These are phyloP conservation scores for Huntiella moniliformis DNA, from an alignment of 2,329 filamentous ascomycete species.

Conservation along the genomic window DNA sequence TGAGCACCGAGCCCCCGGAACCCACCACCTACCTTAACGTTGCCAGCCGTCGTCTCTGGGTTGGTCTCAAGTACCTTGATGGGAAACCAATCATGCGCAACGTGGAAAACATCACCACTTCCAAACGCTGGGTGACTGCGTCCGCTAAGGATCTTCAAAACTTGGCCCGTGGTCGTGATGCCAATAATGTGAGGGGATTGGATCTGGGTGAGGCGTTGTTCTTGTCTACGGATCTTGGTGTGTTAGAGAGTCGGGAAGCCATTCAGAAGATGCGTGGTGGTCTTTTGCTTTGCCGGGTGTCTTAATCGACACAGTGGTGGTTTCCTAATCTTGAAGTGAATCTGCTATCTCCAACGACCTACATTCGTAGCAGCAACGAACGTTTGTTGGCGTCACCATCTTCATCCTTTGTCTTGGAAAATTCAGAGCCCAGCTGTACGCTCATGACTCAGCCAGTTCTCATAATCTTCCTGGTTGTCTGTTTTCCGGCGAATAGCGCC, in stretches of 20 bases:
- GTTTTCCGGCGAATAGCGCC: neutral
- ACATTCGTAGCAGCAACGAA: too few relatives aligned
- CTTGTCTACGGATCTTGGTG: slow-evolving; percentile 55
- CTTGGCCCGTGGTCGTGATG: slow-evolving; percentile 49
- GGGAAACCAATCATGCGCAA: slow-evolving; percentile 58
- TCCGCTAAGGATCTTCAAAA: slow-evolving; percentile 40
- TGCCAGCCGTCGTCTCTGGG: slow-evolving; percentile 58
- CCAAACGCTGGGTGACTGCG: slow-evolving; percentile 52
- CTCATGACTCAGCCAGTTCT: too few relatives aligned
- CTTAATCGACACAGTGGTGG: slow-evolving; percentile 16
- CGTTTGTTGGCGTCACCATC: too few relatives aligned
- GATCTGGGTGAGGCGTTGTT: slow-evolving; percentile 70
- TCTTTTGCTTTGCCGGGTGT: slow-evolving; percentile 53
- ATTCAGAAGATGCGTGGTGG: slow-evolving; percentile 68
- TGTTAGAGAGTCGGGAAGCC: slow-evolving; percentile 69
- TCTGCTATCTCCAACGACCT: too few relatives aligned
- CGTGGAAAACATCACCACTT: slow-evolving; percentile 50
- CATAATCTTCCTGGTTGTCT: too few relatives aligned
- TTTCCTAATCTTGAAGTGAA: too few relatives aligned
- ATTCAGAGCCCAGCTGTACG: too few relatives aligned
- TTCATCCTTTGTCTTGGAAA: too few relatives aligned
- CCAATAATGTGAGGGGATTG: slow-evolving; percentile 49
- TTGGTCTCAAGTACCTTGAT: slow-evolving; percentile 80
- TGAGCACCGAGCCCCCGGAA: slow-evolving; percentile 30
- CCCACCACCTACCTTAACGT: slow-evolving; percentile 52